A percentile compares a stretch with the other conserved stretches of the same genome.
These are phyloP conservation scores for Strobilomyces echinocephalus DNA, from an alignment of 768 basidiomycete genomes.

Conservation along the genomic window DNA sequence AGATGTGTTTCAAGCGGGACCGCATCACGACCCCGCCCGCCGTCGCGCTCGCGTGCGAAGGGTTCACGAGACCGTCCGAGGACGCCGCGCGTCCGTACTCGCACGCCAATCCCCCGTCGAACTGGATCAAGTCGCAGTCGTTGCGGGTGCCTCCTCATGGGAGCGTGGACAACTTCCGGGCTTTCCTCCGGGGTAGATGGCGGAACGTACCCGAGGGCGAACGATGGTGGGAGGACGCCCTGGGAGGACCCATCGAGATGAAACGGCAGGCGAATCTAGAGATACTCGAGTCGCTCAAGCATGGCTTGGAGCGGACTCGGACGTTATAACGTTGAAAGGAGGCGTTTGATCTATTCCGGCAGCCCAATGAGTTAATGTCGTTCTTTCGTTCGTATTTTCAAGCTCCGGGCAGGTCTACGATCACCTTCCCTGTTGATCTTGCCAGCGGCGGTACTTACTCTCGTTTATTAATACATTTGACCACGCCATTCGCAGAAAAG, in stretches of 20 bases:
- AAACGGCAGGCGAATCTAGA: conserved; percentile 25
- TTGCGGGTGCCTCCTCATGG: conserved; percentile 23
- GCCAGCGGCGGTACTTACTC: too few relatives aligned
- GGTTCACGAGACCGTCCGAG: conserved; percentile 36
- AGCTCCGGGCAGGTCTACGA: too few relatives aligned
- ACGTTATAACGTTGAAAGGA: conserved; percentile 5
- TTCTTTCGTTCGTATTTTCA: neutral
- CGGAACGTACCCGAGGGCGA: conserved; percentile 49
- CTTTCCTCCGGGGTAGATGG: conserved; percentile 59
- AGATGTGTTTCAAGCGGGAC: conserved; percentile 63
- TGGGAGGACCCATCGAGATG: conserved; percentile 46
- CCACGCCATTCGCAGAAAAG: too few relatives aligned
- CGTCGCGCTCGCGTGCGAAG: conserved; percentile 55
- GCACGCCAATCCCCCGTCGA: conserved; percentile 23
- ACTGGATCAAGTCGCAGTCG: conserved; percentile 23
- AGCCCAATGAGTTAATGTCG: neutral
- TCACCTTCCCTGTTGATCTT: too few relatives aligned
- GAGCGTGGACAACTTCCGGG: conserved; percentile 21
- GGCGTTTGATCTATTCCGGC: neutral
- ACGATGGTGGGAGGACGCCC: conserved; percentile 67
- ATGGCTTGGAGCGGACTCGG: conserved; percentile 20
- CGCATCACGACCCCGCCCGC: conserved; percentile 72
- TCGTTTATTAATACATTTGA: too few relatives aligned
- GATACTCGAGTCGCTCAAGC: conserved; percentile 18
- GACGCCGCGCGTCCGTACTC: conserved; percentile 31